These are phyloP conservation scores for Lindgomyces ingoldianus DNA, from an alignment of 495 filamentous ascomycete species.

Conservation along the genomic window DNA sequence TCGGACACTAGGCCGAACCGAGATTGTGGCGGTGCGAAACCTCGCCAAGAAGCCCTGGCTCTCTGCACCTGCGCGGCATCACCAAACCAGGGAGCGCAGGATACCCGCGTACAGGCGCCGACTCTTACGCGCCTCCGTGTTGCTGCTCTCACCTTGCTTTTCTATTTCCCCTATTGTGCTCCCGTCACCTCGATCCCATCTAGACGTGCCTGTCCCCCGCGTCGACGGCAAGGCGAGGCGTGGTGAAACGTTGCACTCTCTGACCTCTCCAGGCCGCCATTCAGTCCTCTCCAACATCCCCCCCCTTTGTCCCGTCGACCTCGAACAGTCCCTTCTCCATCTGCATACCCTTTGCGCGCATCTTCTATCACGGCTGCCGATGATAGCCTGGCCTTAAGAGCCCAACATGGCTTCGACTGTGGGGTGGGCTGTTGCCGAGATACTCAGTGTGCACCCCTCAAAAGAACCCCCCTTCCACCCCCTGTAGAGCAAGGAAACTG, in stretches of 20 bases:
- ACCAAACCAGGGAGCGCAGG: background rate
- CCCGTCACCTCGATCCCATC: too few relatives aligned
- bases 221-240: background rate
- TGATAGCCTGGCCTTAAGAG: conserved; percentile 25
- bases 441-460: conserved; percentile 42
- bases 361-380: conserved; percentile 19
- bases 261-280: conserved; percentile 4
- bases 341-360: background rate
- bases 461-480: background rate
- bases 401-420: conserved; percentile 46
- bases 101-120: too few relatives aligned
- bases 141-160: background rate
- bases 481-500: conserved; percentile 30
- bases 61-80: background rate
- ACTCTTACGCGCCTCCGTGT: background rate
- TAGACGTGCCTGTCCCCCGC: background rate
- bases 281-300: background rate
- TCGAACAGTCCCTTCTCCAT: conserved; percentile 9
- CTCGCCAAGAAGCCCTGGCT: background rate
- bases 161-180: background rate
- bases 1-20: background rate
- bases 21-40: too few relatives aligned
- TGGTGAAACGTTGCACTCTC: conserved; percentile 5
- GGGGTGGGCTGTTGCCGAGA: conserved; percentile 44
- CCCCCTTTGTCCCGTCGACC: background rate